phyloP scores from a whole-genome alignment of 495 filamentous ascomycete genomes.

The Hypoxylon lienhwacheense region DNA sequence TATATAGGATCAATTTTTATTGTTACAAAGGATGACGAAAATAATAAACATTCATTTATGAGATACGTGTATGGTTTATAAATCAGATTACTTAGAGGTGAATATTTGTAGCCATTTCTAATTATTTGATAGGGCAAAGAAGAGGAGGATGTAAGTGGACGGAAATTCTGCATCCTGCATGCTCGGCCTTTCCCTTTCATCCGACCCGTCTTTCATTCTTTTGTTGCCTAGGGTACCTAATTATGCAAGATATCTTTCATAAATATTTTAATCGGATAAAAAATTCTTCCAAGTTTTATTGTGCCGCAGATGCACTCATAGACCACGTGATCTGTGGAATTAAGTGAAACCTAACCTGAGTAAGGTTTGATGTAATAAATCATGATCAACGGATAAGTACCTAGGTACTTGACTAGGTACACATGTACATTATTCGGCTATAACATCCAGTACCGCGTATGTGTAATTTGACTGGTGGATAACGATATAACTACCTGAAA shows the following conservation, averaged over 20 bases:
- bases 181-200: constrained; percentile 3
- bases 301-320: too few species aligned
- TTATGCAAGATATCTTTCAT: too few species aligned
- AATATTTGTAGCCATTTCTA: background rate
- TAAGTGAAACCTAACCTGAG: background rate
- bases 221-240: background rate
- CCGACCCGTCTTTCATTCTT: background rate
- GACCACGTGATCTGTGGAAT: background rate
- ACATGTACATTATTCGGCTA: too few species aligned
- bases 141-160: constrained; percentile 14
- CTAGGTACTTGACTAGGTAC: background rate
- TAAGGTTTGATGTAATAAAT: constrained; percentile 19
- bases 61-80: too few species aligned
- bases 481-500: constrained; percentile 30
- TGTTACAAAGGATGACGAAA: constrained; percentile 27
- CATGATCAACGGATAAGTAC: constrained; percentile 22
- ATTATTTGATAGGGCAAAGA: constrained; percentile 10
- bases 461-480: background rate
- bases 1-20: too few species aligned
- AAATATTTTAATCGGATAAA: too few species aligned
- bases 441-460: too few species aligned
- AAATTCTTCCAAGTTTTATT: too few species aligned
- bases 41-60: too few species aligned
- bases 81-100: too few species aligned
- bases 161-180: constrained; percentile 3